Base-by-base conservation (phyloP, 176 grass and related monocot species). In the Aegilops bicornis region DNA sequence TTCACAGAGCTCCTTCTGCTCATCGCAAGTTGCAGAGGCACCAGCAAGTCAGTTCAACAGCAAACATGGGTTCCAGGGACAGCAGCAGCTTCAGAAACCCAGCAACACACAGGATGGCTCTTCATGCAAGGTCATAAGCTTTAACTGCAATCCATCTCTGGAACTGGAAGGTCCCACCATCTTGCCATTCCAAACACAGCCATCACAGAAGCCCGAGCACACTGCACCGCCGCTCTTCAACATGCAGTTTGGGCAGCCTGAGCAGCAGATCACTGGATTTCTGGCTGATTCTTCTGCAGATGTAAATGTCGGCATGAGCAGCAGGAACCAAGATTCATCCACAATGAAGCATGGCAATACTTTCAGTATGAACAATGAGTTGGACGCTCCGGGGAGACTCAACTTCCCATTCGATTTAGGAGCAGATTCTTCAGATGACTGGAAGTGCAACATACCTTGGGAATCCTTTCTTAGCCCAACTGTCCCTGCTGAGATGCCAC, bases 381-480 rank as follows among this genome's bases (percentile, higher is more conserved):
- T 79, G 82, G 93, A 85, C 14, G 63, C 73, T 71, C 10, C 24
- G 10, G 78, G 82, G 16, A 88, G 27, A 60, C 47, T 88, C 75
- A 86, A 56, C 47, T 94, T 94, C 84, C 91, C 92, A 10, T 92
- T 96, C 64, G 86, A 92, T 89, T 73, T 92, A 40, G 64, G 83
- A 43, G 69, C 83, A 67, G 86, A 91, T 79, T 81, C 85, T 90
- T 84, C 81, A 66, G 96, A 96, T 59, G 96, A 98, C 40, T 96
- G 90, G 96, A 98, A 88, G 48, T 84, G 88, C 71, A 92, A 80
- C 85, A 89, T 98, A 85, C 83, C 89, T 64, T 98, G 92, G 85
- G 92, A 91, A 42, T 89, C 91, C 77, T 80, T 91, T 36, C 86
- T 91, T 82, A 95, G 88, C 88, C 87, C 86, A 77, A 64, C 82